phyloP scores from a whole-genome alignment of 2,329 filamentous ascomycete genomes.

The Penicillium sp. region DNA sequence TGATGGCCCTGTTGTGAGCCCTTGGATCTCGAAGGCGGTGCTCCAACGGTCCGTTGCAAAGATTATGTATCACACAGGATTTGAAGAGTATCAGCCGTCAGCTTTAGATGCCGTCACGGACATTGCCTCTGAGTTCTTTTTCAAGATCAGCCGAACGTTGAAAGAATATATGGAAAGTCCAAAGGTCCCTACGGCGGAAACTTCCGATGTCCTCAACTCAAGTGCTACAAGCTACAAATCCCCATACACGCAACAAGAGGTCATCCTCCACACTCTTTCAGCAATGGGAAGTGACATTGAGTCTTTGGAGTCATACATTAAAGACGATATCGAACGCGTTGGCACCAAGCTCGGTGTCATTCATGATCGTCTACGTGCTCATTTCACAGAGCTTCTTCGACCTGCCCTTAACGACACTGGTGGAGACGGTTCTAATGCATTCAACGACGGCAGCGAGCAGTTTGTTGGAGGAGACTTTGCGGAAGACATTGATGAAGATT shows the following conservation, averaged over 20 bases:
- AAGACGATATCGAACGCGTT: slow-evolving; percentile 87
- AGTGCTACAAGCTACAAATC: slow-evolving; percentile 52
- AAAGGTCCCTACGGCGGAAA: slow-evolving; percentile 58
- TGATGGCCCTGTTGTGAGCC: slow-evolving; percentile 80
- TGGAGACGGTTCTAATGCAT: slow-evolving; percentile 80
- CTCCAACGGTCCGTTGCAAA: slow-evolving; percentile 89
- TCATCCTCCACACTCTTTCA: slow-evolving; percentile 77
- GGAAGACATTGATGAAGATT: slow-evolving; percentile 96
- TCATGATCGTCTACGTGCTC: slow-evolving; percentile 90
- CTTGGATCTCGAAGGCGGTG: slow-evolving; percentile 75
- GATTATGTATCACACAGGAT: slow-evolving; percentile 92
- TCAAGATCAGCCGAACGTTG: slow-evolving; percentile 74
- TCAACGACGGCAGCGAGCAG: slow-evolving; percentile 95
- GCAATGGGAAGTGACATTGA: slow-evolving; percentile 82
- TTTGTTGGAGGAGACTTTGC: slow-evolving; percentile 96
- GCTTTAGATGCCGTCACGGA: slow-evolving; percentile 88
- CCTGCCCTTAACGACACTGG: slow-evolving; percentile 79
- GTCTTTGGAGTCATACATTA: slow-evolving; percentile 77
- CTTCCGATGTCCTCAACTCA: slow-evolving; percentile 42
- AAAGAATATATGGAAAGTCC: slow-evolving; percentile 80
- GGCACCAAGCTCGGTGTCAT: slow-evolving; percentile 73
- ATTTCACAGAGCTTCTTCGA: slow-evolving; percentile 87
- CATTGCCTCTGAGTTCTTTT: slow-evolving; percentile 83
- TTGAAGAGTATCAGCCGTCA: slow-evolving; percentile 94
- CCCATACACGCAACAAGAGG: slow-evolving; percentile 77